Conservation (phyloP, 495 filamentous ascomycete species). For the Hypoxylon subgilvum region DNA sequence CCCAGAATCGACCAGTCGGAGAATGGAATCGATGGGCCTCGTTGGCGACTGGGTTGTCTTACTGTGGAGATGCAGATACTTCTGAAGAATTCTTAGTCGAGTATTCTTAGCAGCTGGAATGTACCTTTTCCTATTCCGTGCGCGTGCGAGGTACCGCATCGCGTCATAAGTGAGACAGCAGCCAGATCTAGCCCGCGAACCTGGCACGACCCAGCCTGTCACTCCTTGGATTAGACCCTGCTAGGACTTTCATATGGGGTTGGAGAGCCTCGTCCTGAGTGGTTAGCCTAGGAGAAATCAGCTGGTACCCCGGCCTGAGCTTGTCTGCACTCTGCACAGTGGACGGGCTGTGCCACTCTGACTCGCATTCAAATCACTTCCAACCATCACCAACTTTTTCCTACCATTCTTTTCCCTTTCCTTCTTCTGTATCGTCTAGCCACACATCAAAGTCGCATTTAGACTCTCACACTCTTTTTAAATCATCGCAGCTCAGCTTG, state of each 20-base stretch:
- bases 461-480: conserved; percentile 41
- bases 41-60: conserved; percentile 23
- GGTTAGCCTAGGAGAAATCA: too few relatives aligned
- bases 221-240: conserved; percentile 14
- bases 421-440: conserved; percentile 19
- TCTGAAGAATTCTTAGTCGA: conserved; percentile 21
- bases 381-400: conserved; percentile 23
- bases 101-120: conserved; percentile 7
- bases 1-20: conserved; percentile 4
- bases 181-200: conserved; percentile 25
- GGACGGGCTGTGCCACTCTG: conserved; percentile 17
- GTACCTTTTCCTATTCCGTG: conserved; percentile 3
- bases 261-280: conserved; percentile 21
- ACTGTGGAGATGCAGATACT: conserved; percentile 8
- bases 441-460: conserved; percentile 23
- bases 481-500: conserved; percentile 14
- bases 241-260: conserved; percentile 19
- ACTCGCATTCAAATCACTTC: conserved; percentile 1
- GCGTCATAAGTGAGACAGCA: conserved; percentile 17
- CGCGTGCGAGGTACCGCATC: conserved; percentile 12
- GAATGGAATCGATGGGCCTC: conserved; percentile 7
- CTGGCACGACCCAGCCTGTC: conserved; percentile 16
- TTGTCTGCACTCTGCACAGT: too few relatives aligned
- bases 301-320: too few relatives aligned
- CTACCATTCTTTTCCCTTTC: conserved; percentile 5